Base-by-base conservation (phyloP, 1,284 basidiomycete species). In the Wolfiporia cocos region DNA sequence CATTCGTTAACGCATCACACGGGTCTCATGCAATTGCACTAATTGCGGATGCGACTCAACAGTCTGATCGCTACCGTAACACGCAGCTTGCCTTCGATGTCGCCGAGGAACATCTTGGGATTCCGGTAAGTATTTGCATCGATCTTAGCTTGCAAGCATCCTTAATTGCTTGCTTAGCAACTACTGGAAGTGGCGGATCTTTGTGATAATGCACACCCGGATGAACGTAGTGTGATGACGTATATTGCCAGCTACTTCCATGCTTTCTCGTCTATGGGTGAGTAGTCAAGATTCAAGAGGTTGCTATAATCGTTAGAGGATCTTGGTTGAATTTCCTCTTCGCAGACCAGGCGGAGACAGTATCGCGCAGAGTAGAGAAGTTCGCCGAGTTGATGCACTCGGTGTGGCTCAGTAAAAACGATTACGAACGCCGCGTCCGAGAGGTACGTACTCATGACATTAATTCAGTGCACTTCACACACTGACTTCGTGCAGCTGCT, bases 191-290 rank as follows among this genome's bases (percentile, higher is more conserved):
- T 99, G 0, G 86, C 92, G 44, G 95, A 99, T 70, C 65, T 99
- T n/a, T 96, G 92, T 57, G 92, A 95, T 55, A 78, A 84, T 0
- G 70, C 72, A 18, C 81, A 78, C 43, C 95, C 95, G 0, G 95
- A 99, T 62, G 95, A 99, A 63, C 81, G 92, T 34, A 93, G 89
- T 64, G 88, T 95, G 20, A 94, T 94, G 92, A 94, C 90, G 2
- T 95, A 94, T 53, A 82, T 94, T 41, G 95, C 95, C 28, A 92
- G 92, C 57, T 98, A 79, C 66, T 99, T 99, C 72, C 95, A 99
- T 62, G 95, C 95, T 0, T 99, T 99, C 63, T 95, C 92, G 0
- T 86, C 90, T 1, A 94, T 96, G 85, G 92, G 92, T 92, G 52
- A 49, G 77, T 60, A 34, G 22, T 19, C 14, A 23, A 5, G 12